Percentiles rank a stretch among this genome's conserved stretches.
phyloP scores from a whole-genome alignment of 106 monocot species.

The Posidonia australis region DNA sequence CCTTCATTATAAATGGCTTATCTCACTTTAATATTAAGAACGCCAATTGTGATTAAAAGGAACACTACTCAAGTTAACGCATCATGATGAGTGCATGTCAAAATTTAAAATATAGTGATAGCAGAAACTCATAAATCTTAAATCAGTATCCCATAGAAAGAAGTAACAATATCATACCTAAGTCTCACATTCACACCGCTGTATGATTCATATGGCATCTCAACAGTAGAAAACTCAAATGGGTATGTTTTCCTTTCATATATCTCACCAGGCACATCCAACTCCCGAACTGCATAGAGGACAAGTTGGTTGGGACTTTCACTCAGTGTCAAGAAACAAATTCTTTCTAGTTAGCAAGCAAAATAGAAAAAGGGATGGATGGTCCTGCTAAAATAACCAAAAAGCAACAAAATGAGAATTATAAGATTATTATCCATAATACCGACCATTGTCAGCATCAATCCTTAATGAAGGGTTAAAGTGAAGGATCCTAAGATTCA shows the following conservation, averaged over 20 bases:
- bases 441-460: too few species aligned
- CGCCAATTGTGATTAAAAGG: too few species aligned
- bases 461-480: too few species aligned
- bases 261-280: conserved; percentile 96
- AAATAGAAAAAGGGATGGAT: not conserved
- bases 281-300: conserved; percentile 73
- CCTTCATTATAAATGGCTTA: too few species aligned
- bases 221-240: conserved; percentile 94
- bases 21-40: too few species aligned
- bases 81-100: not conserved
- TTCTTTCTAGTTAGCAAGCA: not conserved
- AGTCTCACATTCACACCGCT: conserved; percentile 86
- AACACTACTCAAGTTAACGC: not conserved
- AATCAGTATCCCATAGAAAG: not conserved
- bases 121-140: not conserved
- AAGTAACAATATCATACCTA: conserved; percentile 35
- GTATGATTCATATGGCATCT: conserved; percentile 99
- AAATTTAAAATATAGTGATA: not conserved
- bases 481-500: too few species aligned
- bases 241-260: conserved; percentile 91
- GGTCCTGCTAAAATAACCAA: not conserved
- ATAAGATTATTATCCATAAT: too few species aligned
- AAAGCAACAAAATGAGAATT: not conserved
- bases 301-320: not conserved
- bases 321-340: not conserved